A percentile compares a stretch with the other conserved stretches of the same genome.
phyloP scores from a whole-genome alignment of 305 asterid genomes.

The Nicotiana rustica region DNA sequence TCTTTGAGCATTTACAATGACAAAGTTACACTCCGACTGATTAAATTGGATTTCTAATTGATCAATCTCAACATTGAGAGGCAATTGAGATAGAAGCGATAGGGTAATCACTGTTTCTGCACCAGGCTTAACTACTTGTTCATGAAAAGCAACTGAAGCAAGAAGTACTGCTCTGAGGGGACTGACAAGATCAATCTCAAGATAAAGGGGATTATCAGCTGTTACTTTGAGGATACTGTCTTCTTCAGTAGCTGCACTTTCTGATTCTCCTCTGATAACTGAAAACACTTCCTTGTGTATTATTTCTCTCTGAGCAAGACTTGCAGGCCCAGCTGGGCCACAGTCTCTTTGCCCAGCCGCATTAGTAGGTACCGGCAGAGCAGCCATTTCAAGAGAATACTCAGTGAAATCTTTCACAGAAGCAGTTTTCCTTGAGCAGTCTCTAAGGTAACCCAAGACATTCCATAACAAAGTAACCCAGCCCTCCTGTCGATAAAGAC shows the following conservation, averaged over 20 bases:
- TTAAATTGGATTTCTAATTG: slow-evolving; percentile 98
- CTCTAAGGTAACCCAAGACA: slow-evolving; percentile 87
- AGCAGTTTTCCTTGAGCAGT: slow-evolving; percentile 80
- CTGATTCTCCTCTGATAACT: slow-evolving; percentile 70
- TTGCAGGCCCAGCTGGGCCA: slow-evolving; percentile 87
- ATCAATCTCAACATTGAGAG: slow-evolving; percentile 81
- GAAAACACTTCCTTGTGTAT: slow-evolving; percentile 91
- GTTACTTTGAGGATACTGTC: slow-evolving; percentile 61
- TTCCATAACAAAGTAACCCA: slow-evolving; percentile 93
- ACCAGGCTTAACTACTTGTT: slow-evolving; percentile 90
- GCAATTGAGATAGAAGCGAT: slow-evolving; percentile 86
- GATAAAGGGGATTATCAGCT: slow-evolving; percentile 79
- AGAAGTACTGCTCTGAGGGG: slow-evolving; percentile 89
- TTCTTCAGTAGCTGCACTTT: slow-evolving; percentile 51
- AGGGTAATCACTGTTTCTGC: slow-evolving; percentile 71
- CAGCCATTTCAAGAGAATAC: slow-evolving; percentile 98
- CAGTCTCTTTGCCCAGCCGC: slow-evolving; percentile 57
- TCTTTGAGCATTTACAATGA: slow-evolving; percentile 82
- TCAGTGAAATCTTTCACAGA: slow-evolving; percentile 85
- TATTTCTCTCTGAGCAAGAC: slow-evolving; percentile 69
- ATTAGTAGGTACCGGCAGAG: slow-evolving; percentile 71
- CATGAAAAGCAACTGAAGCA: slow-evolving; percentile 97
- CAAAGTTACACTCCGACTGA: slow-evolving; percentile 91
- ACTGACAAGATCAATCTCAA: slow-evolving; percentile 96
- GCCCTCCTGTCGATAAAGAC: slow-evolving; percentile 91